Conservation (phyloP, 805 yeast genomes). For the Starmerella sp. region DNA sequence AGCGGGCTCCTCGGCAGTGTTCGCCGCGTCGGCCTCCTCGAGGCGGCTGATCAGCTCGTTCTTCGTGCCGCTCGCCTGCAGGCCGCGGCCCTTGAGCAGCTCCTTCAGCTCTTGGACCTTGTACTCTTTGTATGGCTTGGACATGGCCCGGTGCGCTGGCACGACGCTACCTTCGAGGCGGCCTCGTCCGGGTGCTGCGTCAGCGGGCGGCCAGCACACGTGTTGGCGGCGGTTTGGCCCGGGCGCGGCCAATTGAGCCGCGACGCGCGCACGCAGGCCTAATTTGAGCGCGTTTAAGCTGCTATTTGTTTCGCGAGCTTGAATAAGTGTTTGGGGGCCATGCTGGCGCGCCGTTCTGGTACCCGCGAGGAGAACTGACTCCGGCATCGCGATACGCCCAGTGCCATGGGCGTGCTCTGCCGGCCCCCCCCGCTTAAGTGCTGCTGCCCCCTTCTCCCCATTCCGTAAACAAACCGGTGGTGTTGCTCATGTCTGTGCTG, state of each 20-base stretch:
- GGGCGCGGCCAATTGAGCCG: too few relatives aligned
- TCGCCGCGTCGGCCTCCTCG: conserved; percentile 40
- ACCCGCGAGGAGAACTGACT: too few relatives aligned
- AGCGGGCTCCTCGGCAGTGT: not conserved
- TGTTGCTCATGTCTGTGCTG: conserved; percentile 14
- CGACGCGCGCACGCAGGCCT: too few relatives aligned
- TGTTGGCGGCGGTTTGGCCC: not conserved
- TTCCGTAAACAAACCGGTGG: not conserved
- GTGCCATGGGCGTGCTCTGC: too few relatives aligned
- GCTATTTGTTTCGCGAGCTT: too few relatives aligned
- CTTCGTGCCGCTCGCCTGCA: conserved; percentile 68
- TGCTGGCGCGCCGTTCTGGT: too few relatives aligned
- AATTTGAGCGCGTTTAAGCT: too few relatives aligned
- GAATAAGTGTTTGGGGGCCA: too few relatives aligned
- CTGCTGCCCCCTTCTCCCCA: not conserved
- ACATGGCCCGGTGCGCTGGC: conserved; percentile 1
- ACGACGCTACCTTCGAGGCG: not conserved
- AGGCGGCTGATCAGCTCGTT: conserved; percentile 60
- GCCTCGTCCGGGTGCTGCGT: not conserved
- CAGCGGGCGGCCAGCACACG: not conserved
- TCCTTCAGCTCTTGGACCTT: conserved; percentile 76
- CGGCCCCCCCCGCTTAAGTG: too few relatives aligned
- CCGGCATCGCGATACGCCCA: not conserved
- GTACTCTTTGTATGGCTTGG: conserved; percentile 19
- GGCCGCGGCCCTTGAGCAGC: conserved; percentile 51